Base-by-base conservation (phyloP, 2,329 filamentous ascomycete genomes). In the Colletotrichum caudatum region DNA sequence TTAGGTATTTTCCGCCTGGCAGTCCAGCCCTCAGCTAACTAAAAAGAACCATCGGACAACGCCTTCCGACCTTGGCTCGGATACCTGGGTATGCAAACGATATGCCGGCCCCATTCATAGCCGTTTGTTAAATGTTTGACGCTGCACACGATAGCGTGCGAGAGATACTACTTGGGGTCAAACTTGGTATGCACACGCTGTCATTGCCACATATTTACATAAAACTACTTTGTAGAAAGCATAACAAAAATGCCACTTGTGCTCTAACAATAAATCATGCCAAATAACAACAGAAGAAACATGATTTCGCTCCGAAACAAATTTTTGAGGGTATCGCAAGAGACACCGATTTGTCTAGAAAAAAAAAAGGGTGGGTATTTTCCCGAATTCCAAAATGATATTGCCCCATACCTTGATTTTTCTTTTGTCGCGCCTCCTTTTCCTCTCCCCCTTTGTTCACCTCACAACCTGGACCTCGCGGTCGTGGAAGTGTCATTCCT, bases 271-370 rank as follows among this genome's bases (percentile, higher is more conserved):
- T 18, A 20, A 23, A 8, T 16, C n/a, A 14, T 16, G 6, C 11
- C 37, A 39, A 33, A n/a, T 12, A 48, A 23, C 58, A 48, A 37
- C 29, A 60, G 3, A n/a, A 48, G 6, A 35, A 60, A 44, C 11
- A 33, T 60, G 18, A 37, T 35, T 54, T 54, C 56, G 56, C 56
- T 59, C 56, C 9, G 4, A 37, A 23, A 6, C 58, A 48, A n/a
- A 4, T 7, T 62, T 62, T 62, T 62, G 46, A 62, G 59, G 46
- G 59, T 62, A 62, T 62, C 59, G 51, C 23, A 51, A 48, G 29
- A 51, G 59, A 62, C 58, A 62, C 59, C 59, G 9, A 41, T 51
- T 62, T 62, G 46, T 62, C 26, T 33, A 29, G 29, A 29, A 29
- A 29, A 29, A 16, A 54, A 26, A 54, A 48, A 48, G 7, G 23